These are phyloP conservation scores for Podaxis sp. DNA, from an alignment of 768 basidiomycete genomes.

Conservation along the genomic window DNA sequence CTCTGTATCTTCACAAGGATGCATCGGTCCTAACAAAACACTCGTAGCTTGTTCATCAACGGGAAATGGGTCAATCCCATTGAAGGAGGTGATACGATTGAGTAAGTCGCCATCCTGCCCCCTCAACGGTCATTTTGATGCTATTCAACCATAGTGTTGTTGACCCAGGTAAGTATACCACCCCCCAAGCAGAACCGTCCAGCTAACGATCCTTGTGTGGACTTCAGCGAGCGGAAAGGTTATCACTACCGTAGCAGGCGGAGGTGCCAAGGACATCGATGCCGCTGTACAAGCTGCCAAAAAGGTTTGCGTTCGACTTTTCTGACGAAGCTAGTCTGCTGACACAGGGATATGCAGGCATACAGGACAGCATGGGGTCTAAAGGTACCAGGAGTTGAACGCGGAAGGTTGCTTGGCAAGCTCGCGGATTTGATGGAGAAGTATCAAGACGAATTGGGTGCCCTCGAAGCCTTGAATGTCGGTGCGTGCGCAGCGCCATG, in stretches of 20 bases:
- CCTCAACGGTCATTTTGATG: neutral
- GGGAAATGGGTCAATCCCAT: constrained; percentile 64
- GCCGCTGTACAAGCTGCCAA: constrained; percentile 68
- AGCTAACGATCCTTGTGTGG: constrained; percentile 14
- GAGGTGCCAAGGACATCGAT: constrained; percentile 71
- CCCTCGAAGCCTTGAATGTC: constrained; percentile 73
- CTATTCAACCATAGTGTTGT: constrained; percentile 39
- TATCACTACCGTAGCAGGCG: constrained; percentile 58
- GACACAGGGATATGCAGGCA: constrained; percentile 22
- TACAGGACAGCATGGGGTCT: constrained; percentile 69
- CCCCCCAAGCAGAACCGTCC: neutral
- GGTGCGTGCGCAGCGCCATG: constrained; percentile 32
- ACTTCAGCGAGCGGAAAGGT: constrained; percentile 60
- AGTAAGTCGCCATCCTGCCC: constrained; percentile 44
- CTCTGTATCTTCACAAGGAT: constrained; percentile 6
- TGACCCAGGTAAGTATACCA: constrained; percentile 46
- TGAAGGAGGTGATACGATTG: constrained; percentile 53
- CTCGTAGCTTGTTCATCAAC: constrained; percentile 63
- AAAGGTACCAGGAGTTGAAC: constrained; percentile 49
- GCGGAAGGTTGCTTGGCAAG: constrained; percentile 57
- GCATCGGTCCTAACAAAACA: constrained; percentile 1
- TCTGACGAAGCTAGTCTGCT: neutral
- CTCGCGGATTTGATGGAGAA: constrained; percentile 66
- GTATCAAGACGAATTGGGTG: constrained; percentile 63
- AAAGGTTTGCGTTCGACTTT: constrained; percentile 33